Evolutionary conservation across 805 yeast genomes (phyloP).

Genomic region (Lachancea mirantina): DNA sequence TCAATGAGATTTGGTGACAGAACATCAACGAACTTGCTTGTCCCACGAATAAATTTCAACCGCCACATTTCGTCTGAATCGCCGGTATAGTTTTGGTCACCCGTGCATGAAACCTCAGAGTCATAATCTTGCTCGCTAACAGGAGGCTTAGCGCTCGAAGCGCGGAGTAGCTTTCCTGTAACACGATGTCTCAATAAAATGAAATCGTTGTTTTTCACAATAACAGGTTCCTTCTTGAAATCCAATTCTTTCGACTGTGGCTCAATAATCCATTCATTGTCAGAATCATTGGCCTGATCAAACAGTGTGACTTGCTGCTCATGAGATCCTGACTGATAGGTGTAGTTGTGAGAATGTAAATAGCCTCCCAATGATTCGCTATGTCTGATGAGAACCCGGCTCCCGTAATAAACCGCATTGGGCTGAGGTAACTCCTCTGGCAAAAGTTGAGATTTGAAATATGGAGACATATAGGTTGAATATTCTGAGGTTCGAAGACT

Average conservation of each 20-base stretch:
- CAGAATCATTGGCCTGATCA: conserved; percentile 47
- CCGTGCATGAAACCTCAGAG: conserved; percentile 69
- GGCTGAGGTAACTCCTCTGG: conserved; percentile 38
- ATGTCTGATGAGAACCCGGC: conserved; percentile 68
- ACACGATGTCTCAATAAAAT: conserved; percentile 62
- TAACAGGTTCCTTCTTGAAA: conserved; percentile 23
- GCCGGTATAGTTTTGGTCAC: conserved; percentile 54
- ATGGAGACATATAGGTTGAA: conserved; percentile 49
- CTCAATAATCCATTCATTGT: conserved; percentile 74
- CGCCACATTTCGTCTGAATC: conserved; percentile 67
- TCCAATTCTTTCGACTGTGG: conserved; percentile 20
- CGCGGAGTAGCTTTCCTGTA: conserved; percentile 64
- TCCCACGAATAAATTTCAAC: conserved; percentile 42
- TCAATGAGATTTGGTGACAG: conserved; percentile 29
- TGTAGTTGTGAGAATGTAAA: conserved; percentile 65
- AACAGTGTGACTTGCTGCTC: conserved; percentile 78
- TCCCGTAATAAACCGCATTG: conserved; percentile 66
- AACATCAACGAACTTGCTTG: conserved; percentile 25
- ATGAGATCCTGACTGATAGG: conserved; percentile 57
- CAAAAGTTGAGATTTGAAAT: conserved; percentile 55
- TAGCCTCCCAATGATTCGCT: conserved; percentile 62
- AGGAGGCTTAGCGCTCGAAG: conserved; percentile 70
- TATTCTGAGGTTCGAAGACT: conserved; percentile 12
- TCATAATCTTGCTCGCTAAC: conserved; percentile 87
- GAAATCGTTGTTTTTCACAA: conserved; percentile 46